phyloP scores from a whole-genome alignment of 169 alveolate genomes.

The Plasmodium fragile region DNA sequence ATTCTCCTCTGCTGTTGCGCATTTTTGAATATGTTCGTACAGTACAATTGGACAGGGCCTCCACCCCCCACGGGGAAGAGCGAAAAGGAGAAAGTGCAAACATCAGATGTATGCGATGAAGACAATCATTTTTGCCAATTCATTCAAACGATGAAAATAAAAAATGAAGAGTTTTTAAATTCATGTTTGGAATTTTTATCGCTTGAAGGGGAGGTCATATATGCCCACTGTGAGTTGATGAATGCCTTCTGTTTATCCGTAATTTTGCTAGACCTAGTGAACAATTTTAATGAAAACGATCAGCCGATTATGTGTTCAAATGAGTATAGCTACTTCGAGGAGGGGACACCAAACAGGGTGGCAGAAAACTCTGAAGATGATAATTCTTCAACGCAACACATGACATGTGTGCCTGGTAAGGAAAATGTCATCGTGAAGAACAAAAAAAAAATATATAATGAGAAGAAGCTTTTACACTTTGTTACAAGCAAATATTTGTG shows the following conservation, averaged over 20 bases:
- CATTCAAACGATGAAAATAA: slow-evolving; percentile 17
- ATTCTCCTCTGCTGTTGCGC: slow-evolving; percentile 50
- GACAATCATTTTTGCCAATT: slow-evolving; percentile 26
- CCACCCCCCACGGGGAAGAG: slow-evolving; percentile 27
- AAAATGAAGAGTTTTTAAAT: slow-evolving; percentile 23
- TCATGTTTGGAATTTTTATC: slow-evolving; percentile 57
- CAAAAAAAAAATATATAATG: neutral
- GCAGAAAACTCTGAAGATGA: neutral
- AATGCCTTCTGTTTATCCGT: slow-evolving; percentile 27
- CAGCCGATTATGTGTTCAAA: neutral
- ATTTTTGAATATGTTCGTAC: slow-evolving; percentile 65
- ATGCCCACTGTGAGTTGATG: slow-evolving; percentile 46
- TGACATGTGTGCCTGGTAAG: neutral
- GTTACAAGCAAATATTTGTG: slow-evolving; percentile 70
- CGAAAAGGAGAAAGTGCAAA: neutral
- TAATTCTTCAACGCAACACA: neutral
- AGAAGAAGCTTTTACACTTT: slow-evolving; percentile 13
- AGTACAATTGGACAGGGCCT: slow-evolving; percentile 71
- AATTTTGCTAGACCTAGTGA: slow-evolving; percentile 37
- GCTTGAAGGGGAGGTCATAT: slow-evolving; percentile 63
- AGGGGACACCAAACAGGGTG: neutral
- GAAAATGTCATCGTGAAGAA: neutral
- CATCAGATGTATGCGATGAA: neutral
- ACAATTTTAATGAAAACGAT: slow-evolving; percentile 18
- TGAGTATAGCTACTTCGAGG: slow-evolving; percentile 21